A percentile compares a stretch with the other conserved stretches of the same genome.
phyloP scores from a whole-genome alignment of 78 protist genomes.

The Paratrimastix pyriformis region DNA sequence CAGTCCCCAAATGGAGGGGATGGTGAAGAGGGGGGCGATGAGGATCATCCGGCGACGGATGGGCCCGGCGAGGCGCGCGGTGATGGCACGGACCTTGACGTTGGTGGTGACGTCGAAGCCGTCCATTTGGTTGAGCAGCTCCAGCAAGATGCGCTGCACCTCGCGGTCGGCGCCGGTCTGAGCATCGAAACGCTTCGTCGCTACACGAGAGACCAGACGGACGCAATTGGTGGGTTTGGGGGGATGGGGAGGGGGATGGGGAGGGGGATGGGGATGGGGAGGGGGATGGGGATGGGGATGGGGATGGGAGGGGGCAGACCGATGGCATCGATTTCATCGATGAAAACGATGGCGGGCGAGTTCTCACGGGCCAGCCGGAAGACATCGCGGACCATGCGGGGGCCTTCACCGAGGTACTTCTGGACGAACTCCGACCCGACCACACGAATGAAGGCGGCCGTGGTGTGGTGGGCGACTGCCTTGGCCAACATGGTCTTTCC shows the following conservation, averaged over 20 bases:
- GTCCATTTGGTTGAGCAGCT: constrained; percentile 99
- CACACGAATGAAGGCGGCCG: constrained; percentile 87
- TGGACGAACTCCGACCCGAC: constrained; percentile 99
- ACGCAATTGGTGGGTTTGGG: no score
- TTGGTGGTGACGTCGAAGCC: constrained; percentile 96
- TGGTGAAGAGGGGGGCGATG: no score
- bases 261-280: neutral
- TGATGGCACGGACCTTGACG: no score
- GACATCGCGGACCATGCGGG: constrained; percentile 99
- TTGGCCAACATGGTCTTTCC: constrained; percentile 91
- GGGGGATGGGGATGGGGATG: constrained; percentile 70
- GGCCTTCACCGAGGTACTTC: constrained; percentile 99
- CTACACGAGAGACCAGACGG: neutral
- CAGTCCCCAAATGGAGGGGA: no score
- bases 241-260: no score
- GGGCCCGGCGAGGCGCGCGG: no score
- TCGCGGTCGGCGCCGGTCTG: constrained; percentile 94
- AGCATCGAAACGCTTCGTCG: constrained; percentile 26
- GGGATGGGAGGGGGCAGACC: constrained; percentile 89
- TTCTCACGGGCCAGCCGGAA: constrained; percentile 95
- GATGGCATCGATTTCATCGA: constrained; percentile 98
- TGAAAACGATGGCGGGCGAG: constrained; percentile 97
- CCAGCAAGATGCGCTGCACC: constrained; percentile 98
- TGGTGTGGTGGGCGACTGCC: constrained; percentile 99
- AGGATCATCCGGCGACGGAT: no score